These are phyloP conservation scores for Cyclospora cayetanensis DNA, from an alignment of 169 alveolate genomes.

Conservation along the genomic window DNA sequence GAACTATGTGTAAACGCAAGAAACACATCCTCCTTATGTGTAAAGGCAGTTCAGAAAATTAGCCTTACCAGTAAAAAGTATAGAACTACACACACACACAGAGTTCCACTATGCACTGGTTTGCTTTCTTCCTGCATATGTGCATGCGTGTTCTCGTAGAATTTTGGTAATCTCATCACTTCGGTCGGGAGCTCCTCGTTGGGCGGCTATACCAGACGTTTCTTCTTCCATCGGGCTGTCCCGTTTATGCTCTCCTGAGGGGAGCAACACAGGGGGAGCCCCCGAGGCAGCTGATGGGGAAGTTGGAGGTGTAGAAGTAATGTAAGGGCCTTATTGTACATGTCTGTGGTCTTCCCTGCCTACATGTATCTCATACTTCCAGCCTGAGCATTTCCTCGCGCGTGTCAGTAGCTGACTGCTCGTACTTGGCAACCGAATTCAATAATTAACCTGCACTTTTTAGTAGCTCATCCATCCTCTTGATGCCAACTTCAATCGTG, in stretches of 20 bases:
- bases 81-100: too few species aligned
- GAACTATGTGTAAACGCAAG: slow-evolving; percentile 16
- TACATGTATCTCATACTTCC: not conserved
- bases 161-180: slow-evolving; percentile 46
- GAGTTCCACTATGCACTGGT: too few species aligned
- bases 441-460: too few species aligned
- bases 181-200: slow-evolving; percentile 35
- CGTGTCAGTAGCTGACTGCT: not conserved
- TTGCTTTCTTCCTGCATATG: too few species aligned
- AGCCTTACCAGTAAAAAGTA: too few species aligned
- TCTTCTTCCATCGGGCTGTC: not conserved
- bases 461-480: too few species aligned
- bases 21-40: too few species aligned
- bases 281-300: not conserved
- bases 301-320: not conserved
- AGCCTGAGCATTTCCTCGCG: not conserved
- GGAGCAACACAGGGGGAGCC: not conserved
- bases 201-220: slow-evolving; percentile 25
- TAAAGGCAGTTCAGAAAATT: too few species aligned
- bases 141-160: not conserved
- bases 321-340: not conserved
- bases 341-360: not conserved
- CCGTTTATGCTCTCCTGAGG: too few species aligned
- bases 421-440: not conserved
- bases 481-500: not conserved